A percentile compares a stretch with the other conserved stretches of the same genome.
These are phyloP conservation scores for Arthrocladium fulminans DNA, from an alignment of 2,329 filamentous ascomycete species.

Conservation along the genomic window DNA sequence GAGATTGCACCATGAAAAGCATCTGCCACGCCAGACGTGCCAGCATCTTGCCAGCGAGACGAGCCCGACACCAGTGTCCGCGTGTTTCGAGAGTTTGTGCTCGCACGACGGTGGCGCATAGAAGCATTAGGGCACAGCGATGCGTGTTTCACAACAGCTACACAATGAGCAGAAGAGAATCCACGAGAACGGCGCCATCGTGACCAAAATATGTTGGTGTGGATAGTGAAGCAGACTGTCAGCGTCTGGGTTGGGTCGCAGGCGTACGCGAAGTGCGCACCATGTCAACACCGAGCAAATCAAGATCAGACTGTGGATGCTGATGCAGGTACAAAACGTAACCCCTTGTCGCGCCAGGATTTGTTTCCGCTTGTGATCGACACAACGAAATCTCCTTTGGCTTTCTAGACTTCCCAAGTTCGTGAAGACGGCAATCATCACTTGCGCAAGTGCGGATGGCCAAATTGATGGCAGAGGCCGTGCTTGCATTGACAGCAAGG, in stretches of 20 bases:
- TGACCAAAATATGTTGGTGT: background rate
- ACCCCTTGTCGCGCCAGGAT: background rate
- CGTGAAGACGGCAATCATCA: background rate
- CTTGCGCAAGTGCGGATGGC: background rate
- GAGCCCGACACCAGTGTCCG: background rate
- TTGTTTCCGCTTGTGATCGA: background rate
- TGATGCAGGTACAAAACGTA: conserved; percentile 6
- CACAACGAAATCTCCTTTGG: background rate
- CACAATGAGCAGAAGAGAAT: background rate
- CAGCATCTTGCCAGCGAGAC: background rate
- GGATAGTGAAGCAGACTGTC: conserved; percentile 2
- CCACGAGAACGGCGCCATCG: conserved; percentile 1
- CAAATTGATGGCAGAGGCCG: background rate
- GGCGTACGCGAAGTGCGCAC: too few species aligned
- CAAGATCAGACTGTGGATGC: conserved; percentile 1
- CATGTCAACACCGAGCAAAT: conserved; percentile 3
- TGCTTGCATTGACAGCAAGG: background rate
- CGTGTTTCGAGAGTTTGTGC: background rate
- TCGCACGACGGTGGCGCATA: background rate
- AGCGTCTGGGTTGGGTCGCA: background rate
- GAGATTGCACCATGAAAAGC: background rate
- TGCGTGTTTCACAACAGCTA: conserved; percentile 6
- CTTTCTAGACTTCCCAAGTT: background rate
- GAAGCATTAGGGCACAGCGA: conserved; percentile 6
- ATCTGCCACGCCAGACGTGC: too few species aligned